Base-by-base conservation (phyloP, 257 asterid genomes). In the Eustoma russellianum region DNA sequence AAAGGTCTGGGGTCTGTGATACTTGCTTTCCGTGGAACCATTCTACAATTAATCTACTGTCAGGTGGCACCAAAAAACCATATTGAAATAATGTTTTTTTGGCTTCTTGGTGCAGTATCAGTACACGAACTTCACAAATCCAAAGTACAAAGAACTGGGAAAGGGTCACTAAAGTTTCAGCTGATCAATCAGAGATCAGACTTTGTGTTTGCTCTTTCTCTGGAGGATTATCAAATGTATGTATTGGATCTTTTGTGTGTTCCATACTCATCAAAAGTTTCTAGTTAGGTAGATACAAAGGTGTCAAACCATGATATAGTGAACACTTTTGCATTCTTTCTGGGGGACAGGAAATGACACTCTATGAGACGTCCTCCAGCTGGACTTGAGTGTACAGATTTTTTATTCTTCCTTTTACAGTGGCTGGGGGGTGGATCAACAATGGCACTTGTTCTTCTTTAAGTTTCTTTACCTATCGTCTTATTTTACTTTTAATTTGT, bases 121-220 rank as follows among this genome's bases (percentile, higher is more conserved):
- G 50, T 91, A 60, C 70, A 97, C 95, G 48, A 87, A 80, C 59
- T 78, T 69, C 63, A 68, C 83, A 72, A 87, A 63, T 69, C 79
- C 76, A 3, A 76, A 62, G 48, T 91, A 87, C 63, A 78, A 58
- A 66, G 70, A 65, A 75, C 85, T 0, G 93, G 97, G 53, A 82
- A 80, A 69, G 97, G 97, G 38, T 72, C 79, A 17, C 53, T 91
- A 76, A 85, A 73, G 92, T 79, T 91, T 72, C 94, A 67, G 68
- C 62, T 87, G 74, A 82, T 91, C 67, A 91, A 87, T 59, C 98
- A 91, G 77, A 79, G 98, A 87, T 82, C 94, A n/a, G 86, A 91
- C 64, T 84, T 63, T 73, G 82, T 95, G 6, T 80, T 87, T 49
- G 97, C 85, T 48, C 64, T 87, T 87, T 91, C 81, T 78, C 97